phyloP scores from a whole-genome alignment of 2,329 filamentous ascomycete genomes.

The Aspergillus sp. region DNA sequence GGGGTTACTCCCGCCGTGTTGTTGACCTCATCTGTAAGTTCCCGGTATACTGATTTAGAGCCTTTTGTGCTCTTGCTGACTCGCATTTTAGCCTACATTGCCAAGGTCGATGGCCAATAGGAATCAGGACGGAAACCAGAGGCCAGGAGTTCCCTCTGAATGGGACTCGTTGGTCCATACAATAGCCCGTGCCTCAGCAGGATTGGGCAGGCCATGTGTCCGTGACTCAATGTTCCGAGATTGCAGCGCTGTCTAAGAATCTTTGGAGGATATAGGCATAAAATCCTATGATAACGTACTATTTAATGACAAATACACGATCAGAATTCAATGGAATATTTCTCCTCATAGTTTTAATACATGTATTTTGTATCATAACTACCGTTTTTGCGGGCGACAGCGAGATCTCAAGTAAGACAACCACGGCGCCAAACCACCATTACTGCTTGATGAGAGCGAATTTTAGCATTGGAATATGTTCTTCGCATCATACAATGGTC shows the following conservation, averaged over 20 bases:
- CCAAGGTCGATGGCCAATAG: slow-evolving; percentile 67
- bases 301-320: slow-evolving; percentile 29
- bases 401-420: background rate
- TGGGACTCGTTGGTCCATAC: slow-evolving; percentile 13
- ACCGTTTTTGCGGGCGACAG: background rate
- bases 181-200: slow-evolving; percentile 6
- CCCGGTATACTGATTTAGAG: background rate
- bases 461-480: background rate
- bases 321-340: background rate
- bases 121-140: slow-evolving; percentile 35
- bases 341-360: background rate
- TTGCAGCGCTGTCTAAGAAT: slow-evolving; percentile 8
- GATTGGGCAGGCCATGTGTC: slow-evolving; percentile 10
- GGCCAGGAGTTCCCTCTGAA: slow-evolving; percentile 37
- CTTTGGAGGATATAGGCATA: slow-evolving; percentile 16
- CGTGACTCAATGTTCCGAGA: slow-evolving; percentile 7
- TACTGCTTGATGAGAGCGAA: background rate
- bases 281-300: slow-evolving; percentile 28
- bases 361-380: background rate
- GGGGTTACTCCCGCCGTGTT: slow-evolving; percentile 97
- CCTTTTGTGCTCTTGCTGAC: slow-evolving; percentile 24
- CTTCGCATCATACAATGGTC: background rate
- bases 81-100: slow-evolving; percentile 63
- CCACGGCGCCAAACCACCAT: background rate
- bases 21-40: slow-evolving; percentile 65